phyloP scores from a whole-genome alignment of 352 stramenopile genomes.

The Phytophthora crassamura region DNA sequence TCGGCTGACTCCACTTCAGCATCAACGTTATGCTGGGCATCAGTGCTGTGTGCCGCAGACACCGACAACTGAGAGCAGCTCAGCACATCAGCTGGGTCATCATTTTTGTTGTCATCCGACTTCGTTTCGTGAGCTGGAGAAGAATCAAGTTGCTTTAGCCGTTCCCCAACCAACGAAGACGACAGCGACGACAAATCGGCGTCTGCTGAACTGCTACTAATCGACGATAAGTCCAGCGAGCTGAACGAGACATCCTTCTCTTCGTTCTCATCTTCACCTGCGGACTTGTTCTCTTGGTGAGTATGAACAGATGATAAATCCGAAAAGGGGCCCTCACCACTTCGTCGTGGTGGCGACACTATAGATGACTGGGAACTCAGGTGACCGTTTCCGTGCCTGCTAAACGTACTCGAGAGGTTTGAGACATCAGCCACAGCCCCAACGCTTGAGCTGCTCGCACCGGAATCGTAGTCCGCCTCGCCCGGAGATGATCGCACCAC shows the following conservation, averaged over 20 bases:
- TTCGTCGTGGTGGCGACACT: constrained; percentile 18
- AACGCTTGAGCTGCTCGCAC: constrained; percentile 35
- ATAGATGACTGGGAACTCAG: constrained; percentile 31
- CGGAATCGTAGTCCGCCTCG: constrained; percentile 32
- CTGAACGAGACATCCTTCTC: constrained; percentile 44
- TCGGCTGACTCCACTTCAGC: constrained; percentile 4
- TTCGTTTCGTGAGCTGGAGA: constrained; percentile 1
- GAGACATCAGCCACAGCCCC: constrained; percentile 33
- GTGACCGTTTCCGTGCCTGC: constrained; percentile 21
- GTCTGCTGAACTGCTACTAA: constrained; percentile 50
- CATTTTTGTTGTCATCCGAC: not conserved
- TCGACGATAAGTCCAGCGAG: constrained; percentile 68
- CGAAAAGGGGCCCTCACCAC: constrained; percentile 9
- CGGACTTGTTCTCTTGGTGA: constrained; percentile 12
- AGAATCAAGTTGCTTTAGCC: constrained; percentile 11
- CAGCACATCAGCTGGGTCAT: not conserved
- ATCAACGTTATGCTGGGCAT: constrained; percentile 8
- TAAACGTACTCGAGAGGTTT: constrained; percentile 32
- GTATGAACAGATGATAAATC: constrained; percentile 19
- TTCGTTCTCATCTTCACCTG: constrained; percentile 1
- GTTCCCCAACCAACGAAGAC: constrained; percentile 52
- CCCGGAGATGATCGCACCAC: constrained; percentile 1
- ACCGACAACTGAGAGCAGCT: constrained; percentile 14
- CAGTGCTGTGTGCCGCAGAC: not conserved
- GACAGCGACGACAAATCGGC: constrained; percentile 75